phyloP scores from a whole-genome alignment of 495 filamentous ascomycete genomes.

The Podospora tetraspora region DNA sequence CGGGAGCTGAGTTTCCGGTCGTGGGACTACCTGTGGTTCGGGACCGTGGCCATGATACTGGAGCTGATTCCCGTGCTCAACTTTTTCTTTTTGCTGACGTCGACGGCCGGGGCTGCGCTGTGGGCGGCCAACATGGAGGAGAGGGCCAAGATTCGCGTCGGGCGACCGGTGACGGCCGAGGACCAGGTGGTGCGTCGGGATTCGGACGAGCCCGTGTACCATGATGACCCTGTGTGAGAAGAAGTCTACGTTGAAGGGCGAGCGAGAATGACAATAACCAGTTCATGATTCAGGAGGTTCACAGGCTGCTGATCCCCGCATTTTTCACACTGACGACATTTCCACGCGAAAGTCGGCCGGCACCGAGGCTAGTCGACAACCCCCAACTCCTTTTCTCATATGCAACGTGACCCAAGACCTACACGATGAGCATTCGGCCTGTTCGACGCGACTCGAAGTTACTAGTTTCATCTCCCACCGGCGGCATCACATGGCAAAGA shows the following conservation, averaged over 20 bases:
- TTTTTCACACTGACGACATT: too few species aligned
- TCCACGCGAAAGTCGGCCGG: too few species aligned
- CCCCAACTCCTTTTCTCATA: too few species aligned
- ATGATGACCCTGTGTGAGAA: slow-evolving; percentile 25
- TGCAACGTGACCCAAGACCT: too few species aligned
- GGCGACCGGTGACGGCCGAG: slow-evolving; percentile 16
- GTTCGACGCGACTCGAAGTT: too few species aligned
- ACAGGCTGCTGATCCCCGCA: too few species aligned
- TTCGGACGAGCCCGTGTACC: slow-evolving; percentile 25
- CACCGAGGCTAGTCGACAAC: too few species aligned
- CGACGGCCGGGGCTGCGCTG: slow-evolving; percentile 68
- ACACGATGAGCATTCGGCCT: too few species aligned
- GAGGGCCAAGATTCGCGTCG: slow-evolving; percentile 24
- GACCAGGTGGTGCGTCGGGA: slow-evolving; percentile 15
- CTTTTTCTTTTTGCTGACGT: slow-evolving; percentile 86
- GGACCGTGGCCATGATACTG: slow-evolving; percentile 49
- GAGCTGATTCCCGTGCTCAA: slow-evolving; percentile 77
- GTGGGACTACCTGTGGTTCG: slow-evolving; percentile 64
- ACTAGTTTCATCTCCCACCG: too few species aligned
- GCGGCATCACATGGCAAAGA: too few species aligned
- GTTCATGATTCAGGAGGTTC: neutral
- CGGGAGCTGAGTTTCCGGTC: slow-evolving; percentile 57
- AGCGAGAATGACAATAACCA: neutral
- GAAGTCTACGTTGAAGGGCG: neutral
- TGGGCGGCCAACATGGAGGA: slow-evolving; percentile 65